These are phyloP conservation scores for Lasiodiplodia sp. DNA, from an alignment of 2,329 filamentous ascomycete species.

Conservation along the genomic window DNA sequence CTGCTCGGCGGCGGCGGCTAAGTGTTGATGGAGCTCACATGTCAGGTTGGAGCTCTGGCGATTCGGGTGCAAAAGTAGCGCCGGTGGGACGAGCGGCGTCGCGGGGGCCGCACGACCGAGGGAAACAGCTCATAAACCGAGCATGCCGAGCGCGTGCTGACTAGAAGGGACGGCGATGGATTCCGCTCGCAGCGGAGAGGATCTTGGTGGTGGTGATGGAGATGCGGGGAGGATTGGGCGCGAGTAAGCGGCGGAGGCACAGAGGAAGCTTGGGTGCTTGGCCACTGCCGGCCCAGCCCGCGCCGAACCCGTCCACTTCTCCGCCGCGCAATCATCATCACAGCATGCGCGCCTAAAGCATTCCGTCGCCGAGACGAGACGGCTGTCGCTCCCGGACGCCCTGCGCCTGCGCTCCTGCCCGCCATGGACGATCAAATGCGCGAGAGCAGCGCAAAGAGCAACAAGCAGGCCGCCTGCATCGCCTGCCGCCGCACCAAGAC, in stretches of 20 bases:
- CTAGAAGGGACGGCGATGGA: background rate
- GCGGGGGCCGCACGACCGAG: background rate
- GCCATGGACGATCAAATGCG: background rate
- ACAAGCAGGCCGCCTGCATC: constrained; percentile 64
- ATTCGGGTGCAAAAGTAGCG: constrained; percentile 18
- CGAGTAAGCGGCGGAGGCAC: background rate
- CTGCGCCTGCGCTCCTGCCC: background rate
- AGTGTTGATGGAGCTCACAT: background rate
- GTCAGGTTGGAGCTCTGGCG: constrained; percentile 5
- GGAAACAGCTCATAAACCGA: background rate
- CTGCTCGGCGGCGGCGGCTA: background rate
- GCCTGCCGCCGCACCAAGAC: constrained; percentile 73
- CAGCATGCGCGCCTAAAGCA: background rate
- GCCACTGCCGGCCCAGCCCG: background rate
- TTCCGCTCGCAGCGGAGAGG: background rate
- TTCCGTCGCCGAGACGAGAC: background rate
- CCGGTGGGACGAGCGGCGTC: constrained; percentile 4
- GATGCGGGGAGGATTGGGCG: background rate
- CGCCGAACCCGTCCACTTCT: background rate
- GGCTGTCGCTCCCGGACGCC: background rate
- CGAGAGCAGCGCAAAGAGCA: constrained; percentile 25
- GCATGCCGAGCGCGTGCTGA: background rate
- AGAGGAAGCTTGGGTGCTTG: background rate
- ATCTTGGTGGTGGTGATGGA: background rate
- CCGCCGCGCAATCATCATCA: background rate